A percentile compares a stretch with the other conserved stretches of the same genome.
phyloP scores from a whole-genome alignment of 1,284 basidiomycete species.

The Pseudozyma pruni region DNA sequence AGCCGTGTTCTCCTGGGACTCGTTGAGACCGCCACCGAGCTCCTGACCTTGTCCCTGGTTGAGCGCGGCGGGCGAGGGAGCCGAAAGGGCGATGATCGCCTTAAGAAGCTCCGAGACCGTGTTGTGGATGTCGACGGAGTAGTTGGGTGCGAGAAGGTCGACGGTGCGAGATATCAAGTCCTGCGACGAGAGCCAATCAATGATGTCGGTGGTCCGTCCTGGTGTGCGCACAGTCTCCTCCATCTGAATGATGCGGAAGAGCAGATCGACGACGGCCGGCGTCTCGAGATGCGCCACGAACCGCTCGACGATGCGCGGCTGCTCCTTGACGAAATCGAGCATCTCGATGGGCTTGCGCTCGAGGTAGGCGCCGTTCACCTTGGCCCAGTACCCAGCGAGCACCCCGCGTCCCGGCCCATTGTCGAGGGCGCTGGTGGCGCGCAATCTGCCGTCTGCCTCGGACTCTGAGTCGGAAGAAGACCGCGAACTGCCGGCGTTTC shows the following conservation, averaged over 20 bases:
- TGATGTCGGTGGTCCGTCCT: conserved; percentile 76
- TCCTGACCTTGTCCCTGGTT: conserved; percentile 67
- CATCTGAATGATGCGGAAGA: conserved; percentile 89
- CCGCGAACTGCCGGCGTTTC: conserved; percentile 20
- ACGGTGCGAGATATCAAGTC: conserved; percentile 84
- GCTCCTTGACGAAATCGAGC: conserved; percentile 86
- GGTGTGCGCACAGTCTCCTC: conserved; percentile 80
- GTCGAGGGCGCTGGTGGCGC: conserved; percentile 58
- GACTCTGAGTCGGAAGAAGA: conserved; percentile 34
- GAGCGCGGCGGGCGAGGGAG: conserved; percentile 79
- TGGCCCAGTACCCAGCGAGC: conserved; percentile 74
- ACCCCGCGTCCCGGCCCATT: conserved; percentile 70
- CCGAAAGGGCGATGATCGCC: conserved; percentile 92
- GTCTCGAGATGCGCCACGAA: conserved; percentile 87
- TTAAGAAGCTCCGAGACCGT: conserved; percentile 93
- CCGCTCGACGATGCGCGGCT: conserved; percentile 84
- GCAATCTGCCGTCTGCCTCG: conserved; percentile 24
- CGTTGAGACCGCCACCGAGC: conserved; percentile 41
- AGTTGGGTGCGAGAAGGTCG: conserved; percentile 81
- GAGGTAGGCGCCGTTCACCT: conserved; percentile 87
- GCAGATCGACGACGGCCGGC: conserved; percentile 88
- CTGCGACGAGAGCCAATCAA: conserved; percentile 89
- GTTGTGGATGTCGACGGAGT: conserved; percentile 82
- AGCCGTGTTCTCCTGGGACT: conserved; percentile 42
- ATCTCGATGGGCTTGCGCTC: conserved; percentile 92